Conservation (phyloP, 805 yeast species). For the Candida insectorum region DNA sequence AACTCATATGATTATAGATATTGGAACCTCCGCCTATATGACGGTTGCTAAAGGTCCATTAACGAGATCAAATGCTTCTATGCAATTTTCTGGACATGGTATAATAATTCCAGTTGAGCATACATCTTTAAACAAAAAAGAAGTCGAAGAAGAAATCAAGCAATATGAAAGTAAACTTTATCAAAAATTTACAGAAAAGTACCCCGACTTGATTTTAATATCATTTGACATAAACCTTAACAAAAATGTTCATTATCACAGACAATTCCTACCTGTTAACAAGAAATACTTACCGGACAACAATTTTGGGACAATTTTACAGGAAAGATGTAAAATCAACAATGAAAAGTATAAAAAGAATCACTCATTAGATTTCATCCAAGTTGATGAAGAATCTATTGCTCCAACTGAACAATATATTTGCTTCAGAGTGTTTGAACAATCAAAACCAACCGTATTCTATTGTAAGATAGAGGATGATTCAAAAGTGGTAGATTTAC, state of each 20-base stretch:
- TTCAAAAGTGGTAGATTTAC: slow-evolving; percentile 58
- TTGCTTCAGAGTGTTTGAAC: slow-evolving; percentile 25
- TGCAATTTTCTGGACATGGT: slow-evolving; percentile 76
- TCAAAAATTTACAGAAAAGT: slow-evolving; percentile 40
- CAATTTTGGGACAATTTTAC: slow-evolving; percentile 45
- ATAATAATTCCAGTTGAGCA: slow-evolving; percentile 79
- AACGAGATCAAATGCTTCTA: slow-evolving; percentile 44
- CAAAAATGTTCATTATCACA: slow-evolving; percentile 69
- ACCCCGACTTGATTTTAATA: slow-evolving; percentile 47
- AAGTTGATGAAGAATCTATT: slow-evolving; percentile 11
- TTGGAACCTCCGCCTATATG: slow-evolving; percentile 62
- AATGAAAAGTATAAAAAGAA: slow-evolving; percentile 46
- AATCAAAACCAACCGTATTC: slow-evolving; percentile 17
- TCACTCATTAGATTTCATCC: slow-evolving; percentile 40
- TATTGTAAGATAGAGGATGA: slow-evolving; percentile 19
- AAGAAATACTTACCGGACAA: slow-evolving; percentile 26
- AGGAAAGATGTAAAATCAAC: slow-evolving; percentile 40
- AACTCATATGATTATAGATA: slow-evolving; percentile 75
- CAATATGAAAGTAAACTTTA: slow-evolving; percentile 47
- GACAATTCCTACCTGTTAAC: slow-evolving; percentile 73
- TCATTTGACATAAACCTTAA: slow-evolving; percentile 68
- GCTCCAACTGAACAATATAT: slow-evolving; percentile 34
- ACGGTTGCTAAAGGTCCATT: slow-evolving; percentile 88
- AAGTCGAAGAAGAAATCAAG: slow-evolving; percentile 38
- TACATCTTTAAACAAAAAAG: slow-evolving; percentile 31